Percentiles rank a stretch among this genome's conserved stretches.
Evolutionary conservation across 176 grass and related monocot genomes (phyloP).

Genomic region (Dendrocalamus sinicus): DNA sequence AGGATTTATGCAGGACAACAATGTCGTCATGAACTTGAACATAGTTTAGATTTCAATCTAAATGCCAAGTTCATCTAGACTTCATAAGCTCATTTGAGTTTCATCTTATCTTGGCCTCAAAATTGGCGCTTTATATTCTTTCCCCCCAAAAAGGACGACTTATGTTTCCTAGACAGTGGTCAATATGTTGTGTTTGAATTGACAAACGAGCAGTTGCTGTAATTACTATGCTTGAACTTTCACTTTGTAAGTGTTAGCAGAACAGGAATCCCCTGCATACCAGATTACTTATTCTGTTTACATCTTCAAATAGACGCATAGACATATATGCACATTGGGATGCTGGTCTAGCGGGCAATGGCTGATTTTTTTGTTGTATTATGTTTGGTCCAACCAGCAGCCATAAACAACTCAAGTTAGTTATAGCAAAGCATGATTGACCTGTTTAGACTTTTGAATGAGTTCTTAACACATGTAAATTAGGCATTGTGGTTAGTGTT

Average conservation of each 20-base stretch:
- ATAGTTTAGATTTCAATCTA: no score
- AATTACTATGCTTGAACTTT: conserved; percentile 19
- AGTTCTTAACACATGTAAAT: neutral
- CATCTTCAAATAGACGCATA: neutral
- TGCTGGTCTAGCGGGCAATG: neutral
- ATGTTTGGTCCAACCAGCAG: neutral
- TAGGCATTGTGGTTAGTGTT: neutral
- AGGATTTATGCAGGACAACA: no score
- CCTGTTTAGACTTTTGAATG: neutral
- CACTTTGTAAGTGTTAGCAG: neutral
- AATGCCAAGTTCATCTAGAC: no score
- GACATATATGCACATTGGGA: neutral
- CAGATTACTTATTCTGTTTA: neutral
- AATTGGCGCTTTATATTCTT: neutral
- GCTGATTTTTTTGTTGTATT: neutral
- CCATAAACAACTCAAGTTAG: no score
- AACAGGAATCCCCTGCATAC: neutral
- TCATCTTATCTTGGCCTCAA: no score
- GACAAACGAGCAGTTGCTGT: neutral
- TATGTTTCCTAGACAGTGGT: no score
- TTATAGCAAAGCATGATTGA: neutral
- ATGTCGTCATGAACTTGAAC: no score
- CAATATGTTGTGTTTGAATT: neutral
- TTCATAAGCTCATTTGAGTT: no score
- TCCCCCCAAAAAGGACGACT: neutral